Evolutionary conservation across 1,284 basidiomycete genomes (phyloP).

Genomic region (Malassezia nana): DNA sequence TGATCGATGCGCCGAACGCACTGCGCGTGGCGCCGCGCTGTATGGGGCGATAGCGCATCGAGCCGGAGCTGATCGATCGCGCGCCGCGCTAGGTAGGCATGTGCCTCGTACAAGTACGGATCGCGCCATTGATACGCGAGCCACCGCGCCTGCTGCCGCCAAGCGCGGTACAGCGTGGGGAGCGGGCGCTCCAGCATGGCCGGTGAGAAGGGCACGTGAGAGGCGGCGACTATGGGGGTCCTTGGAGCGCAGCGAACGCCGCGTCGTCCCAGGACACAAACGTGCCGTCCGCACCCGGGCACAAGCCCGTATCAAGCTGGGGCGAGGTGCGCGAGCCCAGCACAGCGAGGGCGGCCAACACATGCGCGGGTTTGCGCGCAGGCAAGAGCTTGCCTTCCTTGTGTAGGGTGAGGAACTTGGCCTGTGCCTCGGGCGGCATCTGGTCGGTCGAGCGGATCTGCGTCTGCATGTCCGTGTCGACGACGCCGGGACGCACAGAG

Average conservation of each 20-base stretch:
- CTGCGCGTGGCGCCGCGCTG: not conserved
- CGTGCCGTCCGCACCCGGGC: conserved; percentile 52
- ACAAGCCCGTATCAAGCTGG: conserved; percentile 21
- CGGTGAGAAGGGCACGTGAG: not conserved
- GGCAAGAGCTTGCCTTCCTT: conserved; percentile 56
- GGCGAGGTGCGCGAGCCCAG: conserved; percentile 52
- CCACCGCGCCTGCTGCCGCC: conserved; percentile 15
- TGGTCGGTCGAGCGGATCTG: conserved; percentile 46
- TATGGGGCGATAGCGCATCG: not conserved
- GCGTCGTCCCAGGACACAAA: conserved; percentile 58
- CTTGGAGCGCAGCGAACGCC: not conserved
- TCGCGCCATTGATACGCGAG: conserved; percentile 14
- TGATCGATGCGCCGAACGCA: not conserved
- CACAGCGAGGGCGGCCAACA: conserved; percentile 55
- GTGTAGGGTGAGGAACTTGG: conserved; percentile 58
- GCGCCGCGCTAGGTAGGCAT: conserved; percentile 5
- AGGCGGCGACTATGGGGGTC: not conserved
- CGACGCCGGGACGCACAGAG: conserved; percentile 71
- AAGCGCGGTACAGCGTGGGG: conserved; percentile 9
- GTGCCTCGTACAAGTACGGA: conserved; percentile 15
- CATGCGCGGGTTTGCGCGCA: conserved; percentile 57
- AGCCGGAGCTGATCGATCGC: not conserved
- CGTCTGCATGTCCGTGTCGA: conserved; percentile 55
- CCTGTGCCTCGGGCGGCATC: conserved; percentile 56
- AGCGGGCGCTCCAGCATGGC: not conserved